Evolutionary conservation across 495 filamentous ascomycete species (phyloP).

Genomic region (Aspergillus sparsus): DNA sequence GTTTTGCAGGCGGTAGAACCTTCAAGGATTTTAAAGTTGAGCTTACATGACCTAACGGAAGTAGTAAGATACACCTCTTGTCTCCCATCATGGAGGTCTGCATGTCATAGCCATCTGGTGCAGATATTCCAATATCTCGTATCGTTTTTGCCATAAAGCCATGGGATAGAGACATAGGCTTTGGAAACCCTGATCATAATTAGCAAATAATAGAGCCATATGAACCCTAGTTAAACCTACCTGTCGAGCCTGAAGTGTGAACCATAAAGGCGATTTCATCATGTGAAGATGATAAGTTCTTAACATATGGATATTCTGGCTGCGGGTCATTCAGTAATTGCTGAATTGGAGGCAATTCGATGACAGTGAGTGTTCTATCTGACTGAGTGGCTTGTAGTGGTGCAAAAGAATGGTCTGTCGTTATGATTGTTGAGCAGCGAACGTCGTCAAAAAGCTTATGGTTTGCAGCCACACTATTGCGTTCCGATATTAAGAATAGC

Average conservation of each 20-base stretch:
- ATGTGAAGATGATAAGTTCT: not conserved
- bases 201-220: not conserved
- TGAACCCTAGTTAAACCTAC: not conserved
- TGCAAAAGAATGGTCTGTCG: slow-evolving; percentile 10
- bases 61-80: slow-evolving; percentile 9
- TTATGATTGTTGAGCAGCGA: slow-evolving; percentile 15
- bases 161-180: slow-evolving; percentile 14
- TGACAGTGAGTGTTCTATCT: slow-evolving; percentile 6
- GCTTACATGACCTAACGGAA: slow-evolving; percentile 15
- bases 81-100: slow-evolving; percentile 14
- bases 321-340: slow-evolving; percentile 8
- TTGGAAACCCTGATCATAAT: slow-evolving; percentile 9
- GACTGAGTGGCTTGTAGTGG: slow-evolving; percentile 1
- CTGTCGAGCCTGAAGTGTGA: slow-evolving; percentile 6
- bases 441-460: slow-evolving; percentile 16
- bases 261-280: slow-evolving; percentile 12
- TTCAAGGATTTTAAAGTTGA: not conserved
- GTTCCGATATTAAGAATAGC: slow-evolving; percentile 15
- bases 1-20: no score
- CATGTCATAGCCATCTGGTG: slow-evolving; percentile 13
- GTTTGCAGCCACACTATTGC: slow-evolving; percentile 16
- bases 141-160: slow-evolving; percentile 9
- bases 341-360: slow-evolving; percentile 10
- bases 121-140: slow-evolving; percentile 8
- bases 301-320: slow-evolving; percentile 3